A percentile compares a stretch with the other conserved stretches of the same genome.
Conservation (phyloP, 2,329 filamentous ascomycete genomes). For the Thyridium curvatum region DNA sequence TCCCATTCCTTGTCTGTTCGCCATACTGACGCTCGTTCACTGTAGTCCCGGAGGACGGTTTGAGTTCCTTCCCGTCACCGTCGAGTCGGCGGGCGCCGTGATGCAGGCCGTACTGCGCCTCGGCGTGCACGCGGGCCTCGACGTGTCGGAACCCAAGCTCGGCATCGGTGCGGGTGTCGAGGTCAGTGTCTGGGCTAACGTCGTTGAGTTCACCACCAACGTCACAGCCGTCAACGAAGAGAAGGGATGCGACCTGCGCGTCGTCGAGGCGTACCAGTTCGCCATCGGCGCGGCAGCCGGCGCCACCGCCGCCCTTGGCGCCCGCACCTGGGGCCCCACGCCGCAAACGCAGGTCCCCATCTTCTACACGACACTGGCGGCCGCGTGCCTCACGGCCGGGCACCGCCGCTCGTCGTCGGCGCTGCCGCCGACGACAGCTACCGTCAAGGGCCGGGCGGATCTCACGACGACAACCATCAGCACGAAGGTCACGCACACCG, state of each 20-base stretch:
- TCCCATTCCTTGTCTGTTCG: not conserved
- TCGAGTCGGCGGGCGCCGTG: conserved; percentile 33
- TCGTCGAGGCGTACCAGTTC: conserved; percentile 43
- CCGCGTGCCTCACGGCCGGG: conserved; percentile 28
- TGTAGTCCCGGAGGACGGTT: conserved; percentile 48
- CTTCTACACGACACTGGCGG: conserved; percentile 43
- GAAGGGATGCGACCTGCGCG: conserved; percentile 30
- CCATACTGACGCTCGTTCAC: not conserved
- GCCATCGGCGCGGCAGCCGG: conserved; percentile 48
- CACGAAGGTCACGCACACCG: conserved; percentile 33
- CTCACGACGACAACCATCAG: conserved; percentile 32
- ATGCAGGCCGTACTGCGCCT: conserved; percentile 42
- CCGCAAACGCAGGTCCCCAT: conserved; percentile 40
- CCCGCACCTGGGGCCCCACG: conserved; percentile 42
- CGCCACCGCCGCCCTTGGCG: conserved; percentile 37
- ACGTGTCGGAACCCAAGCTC: conserved; percentile 15
- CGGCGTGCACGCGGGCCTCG: conserved; percentile 36
- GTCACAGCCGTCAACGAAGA: conserved; percentile 32
- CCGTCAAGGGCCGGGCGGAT: conserved; percentile 13
- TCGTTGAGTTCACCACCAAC: conserved; percentile 48
- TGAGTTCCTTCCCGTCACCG: conserved; percentile 48
- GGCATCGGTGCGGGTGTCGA: conserved; percentile 37
- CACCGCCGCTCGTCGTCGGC: conserved; percentile 11
- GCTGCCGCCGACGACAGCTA: conserved; percentile 5
- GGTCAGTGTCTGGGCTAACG: conserved; percentile 40